Evolutionary conservation across 306 rosid genomes (phyloP).

Genomic region (Prinsepia uniflora): DNA sequence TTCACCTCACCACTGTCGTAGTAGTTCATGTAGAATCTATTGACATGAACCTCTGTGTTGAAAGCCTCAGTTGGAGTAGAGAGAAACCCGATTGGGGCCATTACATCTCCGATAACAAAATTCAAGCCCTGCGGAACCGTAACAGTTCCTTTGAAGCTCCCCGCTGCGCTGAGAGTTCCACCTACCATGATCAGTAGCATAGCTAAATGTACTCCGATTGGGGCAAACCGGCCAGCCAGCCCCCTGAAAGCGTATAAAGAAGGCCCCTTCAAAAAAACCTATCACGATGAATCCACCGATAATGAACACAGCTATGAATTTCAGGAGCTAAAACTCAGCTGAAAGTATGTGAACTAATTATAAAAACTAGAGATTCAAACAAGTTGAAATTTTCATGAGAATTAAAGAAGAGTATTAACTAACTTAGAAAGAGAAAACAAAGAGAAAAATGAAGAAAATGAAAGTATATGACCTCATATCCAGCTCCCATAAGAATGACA

Average conservation of each 20-base stretch:
- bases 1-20: conserved; percentile 89
- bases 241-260: conserved; percentile 82
- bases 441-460: conserved; percentile 1
- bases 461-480: conserved; percentile 70
- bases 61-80: conserved; percentile 75
- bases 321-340: background rate
- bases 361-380: background rate
- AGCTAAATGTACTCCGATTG: conserved; percentile 91
- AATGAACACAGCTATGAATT: background rate
- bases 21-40: conserved; percentile 85
- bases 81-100: conserved; percentile 78
- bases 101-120: conserved; percentile 87
- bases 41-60: conserved; percentile 88
- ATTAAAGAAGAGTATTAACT: too few species aligned
- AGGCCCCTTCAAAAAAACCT: conserved; percentile 92
- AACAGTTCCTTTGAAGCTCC: conserved; percentile 94
- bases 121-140: conserved; percentile 95
- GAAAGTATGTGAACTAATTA: background rate
- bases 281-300: conserved; percentile 20
- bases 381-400: too few species aligned
- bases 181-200: conserved; percentile 87
- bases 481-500: conserved; percentile 82
- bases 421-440: background rate
- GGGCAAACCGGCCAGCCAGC: conserved; percentile 86
- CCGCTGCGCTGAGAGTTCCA: conserved; percentile 86